Evolutionary conservation across 2,329 filamentous ascomycete species (phyloP).

Genomic region (Geosmithia morbida): DNA sequence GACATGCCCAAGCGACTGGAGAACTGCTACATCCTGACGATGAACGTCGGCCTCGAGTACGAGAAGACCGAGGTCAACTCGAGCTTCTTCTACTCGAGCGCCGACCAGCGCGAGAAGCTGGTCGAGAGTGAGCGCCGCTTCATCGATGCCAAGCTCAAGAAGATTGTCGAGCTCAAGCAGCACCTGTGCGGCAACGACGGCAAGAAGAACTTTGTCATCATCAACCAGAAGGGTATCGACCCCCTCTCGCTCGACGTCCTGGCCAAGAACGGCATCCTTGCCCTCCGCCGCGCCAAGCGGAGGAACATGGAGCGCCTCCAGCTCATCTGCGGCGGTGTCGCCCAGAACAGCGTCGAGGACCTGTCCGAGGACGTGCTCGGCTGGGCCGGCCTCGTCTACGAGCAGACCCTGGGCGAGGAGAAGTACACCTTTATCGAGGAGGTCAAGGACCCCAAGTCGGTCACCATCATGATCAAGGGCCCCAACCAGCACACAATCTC

Average conservation of each 20-base stretch:
- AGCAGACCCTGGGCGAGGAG: slow-evolving; percentile 94
- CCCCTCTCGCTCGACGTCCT: slow-evolving; percentile 89
- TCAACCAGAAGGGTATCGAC: slow-evolving; percentile 99
- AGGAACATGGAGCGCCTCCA: slow-evolving; percentile 98
- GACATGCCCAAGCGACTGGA: slow-evolving; percentile 97
- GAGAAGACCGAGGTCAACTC: slow-evolving; percentile 99
- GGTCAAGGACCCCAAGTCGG: slow-evolving; percentile 96
- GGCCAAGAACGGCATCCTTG: slow-evolving; percentile 95
- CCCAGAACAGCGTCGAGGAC: slow-evolving; percentile 96
- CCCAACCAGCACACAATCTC: slow-evolving; percentile 94
- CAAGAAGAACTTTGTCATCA: slow-evolving; percentile 91
- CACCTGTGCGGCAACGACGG: slow-evolving; percentile 86
- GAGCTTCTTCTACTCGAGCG: slow-evolving; percentile 95
- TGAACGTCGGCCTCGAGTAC: slow-evolving; percentile 96
- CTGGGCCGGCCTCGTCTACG: slow-evolving; percentile 93
- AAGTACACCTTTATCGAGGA: slow-evolving; percentile 99
- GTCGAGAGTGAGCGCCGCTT: slow-evolving; percentile 95
- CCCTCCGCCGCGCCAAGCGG: slow-evolving; percentile 85
- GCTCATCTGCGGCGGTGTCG: slow-evolving; percentile 77
- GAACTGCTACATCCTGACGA: slow-evolving; percentile 86
- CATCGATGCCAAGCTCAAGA: slow-evolving; percentile 90
- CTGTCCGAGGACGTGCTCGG: slow-evolving; percentile 76
- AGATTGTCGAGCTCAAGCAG: slow-evolving; percentile 97
- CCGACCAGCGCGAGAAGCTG: slow-evolving; percentile 92
- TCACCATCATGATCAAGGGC: slow-evolving; percentile 94